phyloP scores from a whole-genome alignment of 345 rosid species.

The Eucalyptus tenuipes region DNA sequence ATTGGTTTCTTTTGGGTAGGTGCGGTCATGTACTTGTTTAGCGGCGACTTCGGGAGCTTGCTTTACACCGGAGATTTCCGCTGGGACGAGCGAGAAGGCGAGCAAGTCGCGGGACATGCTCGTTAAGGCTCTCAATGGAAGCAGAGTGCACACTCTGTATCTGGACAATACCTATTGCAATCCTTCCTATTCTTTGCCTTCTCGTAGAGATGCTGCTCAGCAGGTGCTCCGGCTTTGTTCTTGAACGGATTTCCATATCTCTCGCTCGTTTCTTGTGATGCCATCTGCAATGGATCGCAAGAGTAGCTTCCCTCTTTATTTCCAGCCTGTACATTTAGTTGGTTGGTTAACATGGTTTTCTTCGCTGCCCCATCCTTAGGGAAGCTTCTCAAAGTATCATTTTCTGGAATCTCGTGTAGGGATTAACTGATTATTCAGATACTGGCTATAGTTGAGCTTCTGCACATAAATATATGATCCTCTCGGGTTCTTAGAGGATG shows the following conservation, averaged over 20 bases:
- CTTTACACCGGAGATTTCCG: constrained; percentile 73
- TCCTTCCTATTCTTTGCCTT: constrained; percentile 49
- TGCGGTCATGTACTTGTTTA: constrained; percentile 68
- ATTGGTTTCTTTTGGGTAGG: constrained; percentile 15
- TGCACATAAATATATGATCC: not conserved
- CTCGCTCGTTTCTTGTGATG: not conserved
- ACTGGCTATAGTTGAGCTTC: not conserved
- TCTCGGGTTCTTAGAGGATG: not conserved
- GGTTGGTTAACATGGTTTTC: not conserved
- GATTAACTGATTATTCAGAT: not conserved
- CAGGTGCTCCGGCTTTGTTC: constrained; percentile 18
- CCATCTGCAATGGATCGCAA: not conserved
- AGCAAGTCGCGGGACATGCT: constrained; percentile 22
- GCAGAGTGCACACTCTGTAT: constrained; percentile 34
- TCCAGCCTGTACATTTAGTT: not conserved
- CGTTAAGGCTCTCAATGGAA: constrained; percentile 22
- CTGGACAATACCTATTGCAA: constrained; percentile 78
- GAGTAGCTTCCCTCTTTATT: not conserved
- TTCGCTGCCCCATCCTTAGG: not conserved
- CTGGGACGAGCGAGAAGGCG: constrained; percentile 35
- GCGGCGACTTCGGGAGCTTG: constrained; percentile 58
- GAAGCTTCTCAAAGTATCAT: not conserved
- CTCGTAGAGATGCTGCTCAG: constrained; percentile 40
- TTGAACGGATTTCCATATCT: not conserved
- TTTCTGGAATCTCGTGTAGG: not conserved